Conservation (phyloP, 495 filamentous ascomycete genomes). For the Penicillium paxilli region DNA sequence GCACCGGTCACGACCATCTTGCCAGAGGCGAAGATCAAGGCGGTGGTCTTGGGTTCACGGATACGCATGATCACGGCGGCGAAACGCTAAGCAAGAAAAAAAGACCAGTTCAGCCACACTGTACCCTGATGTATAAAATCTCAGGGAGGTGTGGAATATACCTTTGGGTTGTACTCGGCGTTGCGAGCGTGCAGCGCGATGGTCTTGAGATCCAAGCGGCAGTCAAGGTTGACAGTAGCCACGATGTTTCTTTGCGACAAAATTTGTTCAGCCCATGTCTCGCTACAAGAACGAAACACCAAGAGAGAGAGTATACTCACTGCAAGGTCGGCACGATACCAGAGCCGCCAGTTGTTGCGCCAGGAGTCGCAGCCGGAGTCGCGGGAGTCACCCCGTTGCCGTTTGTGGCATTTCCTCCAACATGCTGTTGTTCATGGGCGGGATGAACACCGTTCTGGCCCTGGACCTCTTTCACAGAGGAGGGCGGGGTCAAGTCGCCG, state of each 20-base stretch:
- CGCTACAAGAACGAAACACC: slow-evolving; percentile 45
- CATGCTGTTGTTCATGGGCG: slow-evolving; percentile 42
- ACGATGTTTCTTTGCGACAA: slow-evolving; percentile 95
- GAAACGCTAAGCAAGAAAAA: slow-evolving; percentile 74
- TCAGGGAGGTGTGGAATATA: slow-evolving; percentile 55
- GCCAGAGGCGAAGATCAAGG: slow-evolving; percentile 94
- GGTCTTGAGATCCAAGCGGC: slow-evolving; percentile 97
- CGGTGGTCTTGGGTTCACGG: slow-evolving; percentile 97
- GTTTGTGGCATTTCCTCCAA: slow-evolving; percentile 59
- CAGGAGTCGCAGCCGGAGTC: slow-evolving; percentile 91
- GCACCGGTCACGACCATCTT: slow-evolving; percentile 99
- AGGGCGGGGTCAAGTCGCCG: slow-evolving; percentile 77
- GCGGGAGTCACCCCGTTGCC: slow-evolving; percentile 91
- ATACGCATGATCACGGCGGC: slow-evolving; percentile 99
- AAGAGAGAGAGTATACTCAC: slow-evolving; percentile 72
- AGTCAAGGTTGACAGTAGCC: slow-evolving; percentile 98
- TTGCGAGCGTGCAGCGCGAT: slow-evolving; percentile 98
- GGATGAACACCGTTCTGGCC: slow-evolving; percentile 39
- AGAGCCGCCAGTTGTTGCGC: slow-evolving; percentile 73
- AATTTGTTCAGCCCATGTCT: slow-evolving; percentile 50
- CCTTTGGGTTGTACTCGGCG: slow-evolving; percentile 97
- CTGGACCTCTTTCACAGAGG: slow-evolving; percentile 61
- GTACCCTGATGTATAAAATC: slow-evolving; percentile 38
- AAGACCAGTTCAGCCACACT: slow-evolving; percentile 49
- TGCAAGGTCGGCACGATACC: slow-evolving; percentile 97